Base-by-base conservation (phyloP, 371 early-diverging fungal genomes). In the Caulochytrium protostelioides region DNA sequence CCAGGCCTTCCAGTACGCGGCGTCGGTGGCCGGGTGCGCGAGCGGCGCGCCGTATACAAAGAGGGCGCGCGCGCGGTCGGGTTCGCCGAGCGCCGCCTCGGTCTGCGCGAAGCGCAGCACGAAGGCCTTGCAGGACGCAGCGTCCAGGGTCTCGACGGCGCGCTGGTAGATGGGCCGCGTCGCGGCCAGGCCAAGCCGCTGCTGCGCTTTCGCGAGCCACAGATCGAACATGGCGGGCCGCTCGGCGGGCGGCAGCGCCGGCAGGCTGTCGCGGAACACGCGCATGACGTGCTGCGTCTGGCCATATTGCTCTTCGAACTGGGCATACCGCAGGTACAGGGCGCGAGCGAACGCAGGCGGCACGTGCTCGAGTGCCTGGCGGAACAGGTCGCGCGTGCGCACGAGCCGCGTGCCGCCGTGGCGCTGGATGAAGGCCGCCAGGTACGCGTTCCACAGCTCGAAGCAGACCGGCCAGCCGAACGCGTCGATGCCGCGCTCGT, bases 401-500 rank as follows among this genome's bases (percentile, higher is more conserved):
- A 94, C 97, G 3, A 92, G 48, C 46, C 84, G 81, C 4, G 70
- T 41, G 22, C 79, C 81, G 24, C 74, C 79, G 66, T 82, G 85
- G 13, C 92, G 81, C 9, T 51, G 52, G 25, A 85, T 63, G 47
- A 94, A 94, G 43, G 78, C 72, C 17, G 71, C 62, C 33, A 97
- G 59, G 53, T 97, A 97, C 19, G 86, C 61, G 51, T 83, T 87
- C 97, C 97, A 97, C 35, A 97, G 58, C 43, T 97, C 97, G 49
- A 86, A 81, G 1, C 95, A 90, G 39, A 87, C 77, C 0, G 97
- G 95, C 56, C 80, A 92, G 4, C 84, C 84, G 51, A 97, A 94
- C 18, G 76, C 55, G 22, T 79, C 85, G 40, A 97, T 83, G 22
- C 94, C 97, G 43, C 87, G 80, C 46, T 97, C 95, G 50, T 87